Conservation (phyloP, 495 filamentous ascomycete species). For the Trichoderma gamsii region DNA sequence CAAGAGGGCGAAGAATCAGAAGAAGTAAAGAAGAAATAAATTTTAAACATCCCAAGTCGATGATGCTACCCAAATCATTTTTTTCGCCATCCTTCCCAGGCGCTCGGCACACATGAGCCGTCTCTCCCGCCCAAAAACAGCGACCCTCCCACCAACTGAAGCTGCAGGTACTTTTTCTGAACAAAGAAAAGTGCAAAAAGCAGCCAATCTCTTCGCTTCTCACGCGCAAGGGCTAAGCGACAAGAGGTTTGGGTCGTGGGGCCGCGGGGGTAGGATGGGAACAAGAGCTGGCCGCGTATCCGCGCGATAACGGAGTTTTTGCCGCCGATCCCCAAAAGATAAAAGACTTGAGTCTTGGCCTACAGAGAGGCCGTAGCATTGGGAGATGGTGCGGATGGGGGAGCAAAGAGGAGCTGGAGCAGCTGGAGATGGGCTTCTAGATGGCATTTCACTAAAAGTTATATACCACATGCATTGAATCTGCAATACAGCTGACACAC, state of each 20-base stretch:
- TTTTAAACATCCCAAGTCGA: neutral
- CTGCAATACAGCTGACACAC: too few relatives aligned
- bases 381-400: neutral
- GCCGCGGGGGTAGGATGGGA: slow-evolving; percentile 8
- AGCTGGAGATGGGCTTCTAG: too few relatives aligned
- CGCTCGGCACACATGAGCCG: slow-evolving; percentile 6
- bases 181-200: neutral
- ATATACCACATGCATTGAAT: too few relatives aligned
- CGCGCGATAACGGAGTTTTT: neutral
- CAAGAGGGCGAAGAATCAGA: neutral
- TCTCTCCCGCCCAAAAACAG: neutral
- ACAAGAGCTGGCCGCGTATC: neutral
- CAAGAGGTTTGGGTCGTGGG: slow-evolving; percentile 2
- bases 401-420: too few relatives aligned
- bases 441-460: too few relatives aligned
- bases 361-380: neutral
- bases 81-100: slow-evolving; percentile 11
- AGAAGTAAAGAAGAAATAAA: neutral
- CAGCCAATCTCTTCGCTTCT: neutral
- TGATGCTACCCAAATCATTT: slow-evolving; percentile 5
- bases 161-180: neutral
- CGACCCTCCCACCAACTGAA: neutral
- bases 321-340: neutral
- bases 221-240: neutral
- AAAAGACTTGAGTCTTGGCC: neutral